phyloP scores from a whole-genome alignment of 2,329 filamentous ascomycete genomes.

The Ciborinia camelliae region DNA sequence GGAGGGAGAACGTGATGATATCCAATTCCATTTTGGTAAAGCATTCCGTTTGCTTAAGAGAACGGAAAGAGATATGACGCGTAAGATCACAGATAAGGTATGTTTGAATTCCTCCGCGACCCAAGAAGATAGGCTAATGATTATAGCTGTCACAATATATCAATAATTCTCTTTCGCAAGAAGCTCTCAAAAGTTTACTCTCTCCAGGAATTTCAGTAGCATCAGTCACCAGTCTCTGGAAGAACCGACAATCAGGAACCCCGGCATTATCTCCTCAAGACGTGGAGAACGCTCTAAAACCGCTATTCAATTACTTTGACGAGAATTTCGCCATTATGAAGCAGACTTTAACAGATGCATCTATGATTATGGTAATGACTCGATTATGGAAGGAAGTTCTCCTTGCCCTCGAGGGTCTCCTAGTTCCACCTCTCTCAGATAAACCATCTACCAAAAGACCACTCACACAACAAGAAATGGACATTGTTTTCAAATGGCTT shows the following conservation, averaged over 20 bases:
- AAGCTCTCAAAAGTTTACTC: constrained; percentile 72
- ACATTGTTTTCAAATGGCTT: constrained; percentile 94
- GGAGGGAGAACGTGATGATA: constrained; percentile 97
- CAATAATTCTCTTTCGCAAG: constrained; percentile 78
- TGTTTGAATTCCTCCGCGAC: constrained; percentile 7
- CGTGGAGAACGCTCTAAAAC: constrained; percentile 75
- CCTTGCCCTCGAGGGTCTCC: constrained; percentile 80
- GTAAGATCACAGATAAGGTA: constrained; percentile 97
- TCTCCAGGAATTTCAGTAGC: constrained; percentile 68
- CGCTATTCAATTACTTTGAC: constrained; percentile 91
- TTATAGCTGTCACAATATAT: constrained; percentile 84
- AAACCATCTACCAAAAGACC: constrained; percentile 85
- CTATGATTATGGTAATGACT: constrained; percentile 99
- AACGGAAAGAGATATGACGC: constrained; percentile 95
- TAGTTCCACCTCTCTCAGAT: constrained; percentile 92
- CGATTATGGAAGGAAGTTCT: constrained; percentile 97
- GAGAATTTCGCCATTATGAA: constrained; percentile 99
- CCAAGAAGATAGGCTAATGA: constrained; percentile 19
- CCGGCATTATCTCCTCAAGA: constrained; percentile 66
- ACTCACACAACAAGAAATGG: constrained; percentile 81
- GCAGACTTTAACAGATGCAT: constrained; percentile 85
- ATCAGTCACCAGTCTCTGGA: constrained; percentile 67
- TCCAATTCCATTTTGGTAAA: constrained; percentile 97
- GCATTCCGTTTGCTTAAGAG: constrained; percentile 93
- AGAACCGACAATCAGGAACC: constrained; percentile 54